phyloP scores from a whole-genome alignment of 805 yeast genomes.

The Hanseniaspora meyeri region DNA sequence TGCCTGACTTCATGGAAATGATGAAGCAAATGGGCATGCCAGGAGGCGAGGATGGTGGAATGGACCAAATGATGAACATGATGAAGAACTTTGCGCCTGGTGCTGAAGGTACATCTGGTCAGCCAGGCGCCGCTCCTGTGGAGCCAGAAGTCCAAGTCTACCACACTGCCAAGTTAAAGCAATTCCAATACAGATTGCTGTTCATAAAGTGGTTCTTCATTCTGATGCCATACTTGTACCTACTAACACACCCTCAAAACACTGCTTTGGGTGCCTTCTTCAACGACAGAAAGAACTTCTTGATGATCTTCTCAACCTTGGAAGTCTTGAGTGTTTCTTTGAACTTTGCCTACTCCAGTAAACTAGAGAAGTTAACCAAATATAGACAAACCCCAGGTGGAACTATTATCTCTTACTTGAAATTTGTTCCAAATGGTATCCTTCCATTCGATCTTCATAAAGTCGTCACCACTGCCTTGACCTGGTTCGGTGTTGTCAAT shows the following conservation, averaged over 20 bases:
- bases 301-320: conserved; percentile 26
- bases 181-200: conserved; percentile 23
- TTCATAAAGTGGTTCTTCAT: conserved; percentile 25
- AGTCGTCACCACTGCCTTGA: conserved; percentile 10
- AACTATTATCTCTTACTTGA: conserved; percentile 23
- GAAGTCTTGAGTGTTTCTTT: conserved; percentile 27
- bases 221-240: conserved; percentile 24
- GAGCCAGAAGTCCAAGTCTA: conserved; percentile 22
- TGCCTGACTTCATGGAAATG: conserved; percentile 10
- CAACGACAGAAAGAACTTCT: conserved; percentile 24
- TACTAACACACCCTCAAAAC: conserved; percentile 18
- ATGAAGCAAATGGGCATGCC: conserved; percentile 7
- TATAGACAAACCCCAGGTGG: conserved; percentile 23
- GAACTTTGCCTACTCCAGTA: conserved; percentile 23
- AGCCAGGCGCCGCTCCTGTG: conserved; percentile 17
- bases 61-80: conserved; percentile 20
- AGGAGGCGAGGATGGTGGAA: conserved; percentile 10
- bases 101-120: conserved; percentile 11
- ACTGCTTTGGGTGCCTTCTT: conserved; percentile 9
- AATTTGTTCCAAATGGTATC: conserved; percentile 28
- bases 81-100: conserved; percentile 18
- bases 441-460: conserved; percentile 20
- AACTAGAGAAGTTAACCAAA: conserved; percentile 21
- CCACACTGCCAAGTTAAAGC: conserved; percentile 23
- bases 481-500: conserved; percentile 25